A percentile compares a stretch with the other conserved stretches of the same genome.
phyloP scores from a whole-genome alignment of 192 early-diverging fungal genomes.

The Cetraspora pellucida region DNA sequence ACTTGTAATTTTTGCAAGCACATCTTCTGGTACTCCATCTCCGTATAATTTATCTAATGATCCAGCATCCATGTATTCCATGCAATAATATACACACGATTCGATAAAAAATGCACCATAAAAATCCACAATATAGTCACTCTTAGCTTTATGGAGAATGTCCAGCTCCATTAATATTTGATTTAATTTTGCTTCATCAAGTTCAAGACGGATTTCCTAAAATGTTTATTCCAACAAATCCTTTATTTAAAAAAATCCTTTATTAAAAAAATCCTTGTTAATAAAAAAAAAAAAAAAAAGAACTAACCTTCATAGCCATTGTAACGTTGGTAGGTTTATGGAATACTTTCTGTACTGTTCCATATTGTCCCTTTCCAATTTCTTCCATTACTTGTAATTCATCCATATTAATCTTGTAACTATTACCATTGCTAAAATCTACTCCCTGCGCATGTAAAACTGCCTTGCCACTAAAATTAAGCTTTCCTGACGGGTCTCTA shows the following conservation, averaged over 20 bases:
- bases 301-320: slow-evolving; percentile 81
- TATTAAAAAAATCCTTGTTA: no score
- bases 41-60: slow-evolving; percentile 87
- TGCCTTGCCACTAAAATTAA: slow-evolving; percentile 92
- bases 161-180: slow-evolving; percentile 97
- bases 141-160: slow-evolving; percentile 84
- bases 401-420: slow-evolving; percentile 86
- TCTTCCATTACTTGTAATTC: slow-evolving; percentile 77
- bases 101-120: slow-evolving; percentile 97
- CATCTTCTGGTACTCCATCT: slow-evolving; percentile 78
- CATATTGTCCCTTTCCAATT: slow-evolving; percentile 91
- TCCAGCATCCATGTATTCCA: slow-evolving; percentile 98
- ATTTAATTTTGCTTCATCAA: slow-evolving; percentile 85
- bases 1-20: slow-evolving; percentile 73
- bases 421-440: slow-evolving; percentile 86
- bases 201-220: slow-evolving; percentile 89
- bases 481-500: slow-evolving; percentile 81
- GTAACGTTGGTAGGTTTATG: slow-evolving; percentile 83
- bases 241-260: not conserved
- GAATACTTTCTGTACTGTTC: slow-evolving; percentile 88
- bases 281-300: no score
- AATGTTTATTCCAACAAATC: not conserved
- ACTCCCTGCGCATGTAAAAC: slow-evolving; percentile 88
- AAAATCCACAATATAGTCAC: slow-evolving; percentile 94
- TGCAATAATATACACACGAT: slow-evolving; percentile 95